phyloP scores from a whole-genome alignment of 305 asterid genomes.

The Withania somnifera region DNA sequence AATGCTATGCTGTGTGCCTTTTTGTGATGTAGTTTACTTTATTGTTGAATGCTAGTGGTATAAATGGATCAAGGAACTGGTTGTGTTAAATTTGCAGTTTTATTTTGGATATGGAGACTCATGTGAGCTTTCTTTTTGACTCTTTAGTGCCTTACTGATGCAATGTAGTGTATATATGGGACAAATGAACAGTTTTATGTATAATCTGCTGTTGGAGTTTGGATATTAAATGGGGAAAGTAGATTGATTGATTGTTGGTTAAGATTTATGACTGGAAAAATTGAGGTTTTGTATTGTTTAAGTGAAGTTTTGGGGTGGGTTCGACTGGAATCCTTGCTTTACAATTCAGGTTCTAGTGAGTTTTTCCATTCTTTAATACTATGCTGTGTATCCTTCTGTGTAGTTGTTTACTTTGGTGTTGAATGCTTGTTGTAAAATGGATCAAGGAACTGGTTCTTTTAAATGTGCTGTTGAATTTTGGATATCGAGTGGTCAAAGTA shows the following conservation, averaged over 20 bases:
- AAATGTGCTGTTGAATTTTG: not conserved
- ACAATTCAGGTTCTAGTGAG: no score
- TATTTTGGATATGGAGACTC: slow-evolving; percentile 27
- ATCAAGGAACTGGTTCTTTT: not conserved
- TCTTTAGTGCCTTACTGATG: not conserved
- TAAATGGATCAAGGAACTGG: not conserved
- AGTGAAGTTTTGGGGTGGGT: slow-evolving; percentile 8
- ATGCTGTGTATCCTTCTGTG: no score
- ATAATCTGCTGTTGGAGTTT: not conserved
- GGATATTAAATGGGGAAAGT: not conserved
- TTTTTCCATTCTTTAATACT: no score
- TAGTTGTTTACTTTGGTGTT: no score
- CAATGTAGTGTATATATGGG: not conserved
- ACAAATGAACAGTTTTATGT: not conserved
- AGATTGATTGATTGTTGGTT: not conserved
- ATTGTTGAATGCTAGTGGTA: not conserved
- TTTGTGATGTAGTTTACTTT: not conserved
- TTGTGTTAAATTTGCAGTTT: not conserved
- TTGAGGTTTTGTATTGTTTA: slow-evolving; percentile 6
- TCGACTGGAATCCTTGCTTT: no score
- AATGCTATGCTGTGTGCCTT: not conserved
- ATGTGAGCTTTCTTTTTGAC: slow-evolving; percentile 32
- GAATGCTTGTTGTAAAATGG: no score
- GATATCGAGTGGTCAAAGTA: not conserved
- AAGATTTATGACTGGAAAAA: not conserved